Evolutionary conservation across 768 basidiomycete genomes (phyloP), one percentile per base, ranked within the genome.

Genomic region (Agaricus blazei): DNA sequence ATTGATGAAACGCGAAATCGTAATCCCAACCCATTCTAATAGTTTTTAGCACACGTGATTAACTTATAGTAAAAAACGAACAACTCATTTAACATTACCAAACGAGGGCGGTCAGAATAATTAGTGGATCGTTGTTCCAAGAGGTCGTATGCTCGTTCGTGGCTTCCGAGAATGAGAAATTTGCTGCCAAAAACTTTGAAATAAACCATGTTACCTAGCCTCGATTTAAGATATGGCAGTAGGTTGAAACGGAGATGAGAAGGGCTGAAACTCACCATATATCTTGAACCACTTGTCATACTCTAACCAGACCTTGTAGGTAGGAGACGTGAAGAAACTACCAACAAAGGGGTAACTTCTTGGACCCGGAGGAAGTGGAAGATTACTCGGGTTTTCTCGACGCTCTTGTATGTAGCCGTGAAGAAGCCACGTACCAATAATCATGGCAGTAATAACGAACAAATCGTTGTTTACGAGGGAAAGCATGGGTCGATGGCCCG

Each of bases 161-260:
- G 28, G 4, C 28, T 48, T 23, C 56, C 53, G 1, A 60, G 43
- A 19, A 60, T 34, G 12, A 60, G 43, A n/a, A 60, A 36, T 12
- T 36, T 36, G 28, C 58, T 53, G 0, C 56, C 59, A 19, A 60
- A 31, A 9, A 51, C 53, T 4, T 60, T 50, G 37, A 60, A 29
- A 34, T 60, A 60, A 14, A 58, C 28, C 15, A 60, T 45, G 40
- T 60, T 53, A 9, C 59, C 59, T 60, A 29, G 46, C 8, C 27
- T 26, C 11, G n/a, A 14, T 1, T n/a, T 28, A 28, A 3, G 15
- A 28, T 5, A 11, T 1, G 27, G 28, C 12, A 11, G 9, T 6
- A 28, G 4, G 11, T 34, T 12, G 31, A 29, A 4, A 4, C 26
- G 19, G 19, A 19, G 34, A 34, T 34, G 11, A 6, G 12, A 4